Percentiles rank a stretch among this genome's conserved stretches.
phyloP scores from a whole-genome alignment of 2,329 filamentous ascomycete genomes.

The Fusarium newnesense region DNA sequence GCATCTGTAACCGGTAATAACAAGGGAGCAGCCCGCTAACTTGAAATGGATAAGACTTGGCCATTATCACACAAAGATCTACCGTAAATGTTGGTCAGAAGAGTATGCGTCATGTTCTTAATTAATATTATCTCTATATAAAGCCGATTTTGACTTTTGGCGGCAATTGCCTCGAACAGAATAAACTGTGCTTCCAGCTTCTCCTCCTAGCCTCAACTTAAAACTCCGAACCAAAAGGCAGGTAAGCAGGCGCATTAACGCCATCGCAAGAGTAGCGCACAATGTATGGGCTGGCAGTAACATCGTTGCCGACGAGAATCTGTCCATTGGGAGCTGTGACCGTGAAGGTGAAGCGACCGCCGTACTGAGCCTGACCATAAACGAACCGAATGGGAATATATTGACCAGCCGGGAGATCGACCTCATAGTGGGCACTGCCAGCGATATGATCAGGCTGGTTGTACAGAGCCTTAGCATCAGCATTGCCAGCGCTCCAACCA shows the following conservation, averaged over 20 bases:
- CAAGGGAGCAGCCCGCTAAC: neutral
- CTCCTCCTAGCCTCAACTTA: neutral
- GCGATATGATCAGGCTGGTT: constrained; percentile 8
- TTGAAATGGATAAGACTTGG: neutral
- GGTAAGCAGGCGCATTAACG: rapidly evolving
- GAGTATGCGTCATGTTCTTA: neutral
- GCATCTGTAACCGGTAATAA: neutral
- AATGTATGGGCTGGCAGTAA: neutral
- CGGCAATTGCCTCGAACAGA: neutral
- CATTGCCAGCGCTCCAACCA: neutral
- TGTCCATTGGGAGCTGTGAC: neutral
- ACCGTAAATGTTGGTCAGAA: rapidly evolving
- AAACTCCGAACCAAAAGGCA: neutral
- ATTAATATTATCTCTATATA: neutral
- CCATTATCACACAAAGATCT: neutral
- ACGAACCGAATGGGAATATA: constrained; percentile 1
- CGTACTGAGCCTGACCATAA: neutral
- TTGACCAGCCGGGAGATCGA: rapidly evolving
- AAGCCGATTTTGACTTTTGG: neutral
- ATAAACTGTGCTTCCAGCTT: neutral
- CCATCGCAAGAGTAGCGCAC: neutral
- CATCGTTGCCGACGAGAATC: neutral
- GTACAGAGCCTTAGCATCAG: neutral
- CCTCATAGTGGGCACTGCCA: neutral
- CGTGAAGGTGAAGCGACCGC: neutral